phyloP scores from a whole-genome alignment of 202 grass and related monocot species.

The Dendrocalamus latiflorus region DNA sequence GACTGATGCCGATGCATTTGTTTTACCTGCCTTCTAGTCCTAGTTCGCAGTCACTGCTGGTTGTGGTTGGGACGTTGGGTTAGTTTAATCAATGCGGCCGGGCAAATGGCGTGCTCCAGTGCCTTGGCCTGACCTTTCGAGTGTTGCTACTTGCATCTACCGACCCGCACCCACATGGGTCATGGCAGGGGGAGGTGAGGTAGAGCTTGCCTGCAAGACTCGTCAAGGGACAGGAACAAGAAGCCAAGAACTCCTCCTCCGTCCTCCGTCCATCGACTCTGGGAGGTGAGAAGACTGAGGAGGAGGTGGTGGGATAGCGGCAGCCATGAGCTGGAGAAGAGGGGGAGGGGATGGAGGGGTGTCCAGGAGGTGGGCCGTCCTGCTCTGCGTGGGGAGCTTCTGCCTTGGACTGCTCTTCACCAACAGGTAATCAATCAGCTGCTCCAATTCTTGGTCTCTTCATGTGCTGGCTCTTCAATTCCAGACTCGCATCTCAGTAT shows the following conservation, averaged over 20 bases:
- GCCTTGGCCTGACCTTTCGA: neutral
- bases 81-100: neutral
- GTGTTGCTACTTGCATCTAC: neutral
- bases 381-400: constrained; percentile 96
- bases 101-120: constrained; percentile 26
- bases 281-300: neutral
- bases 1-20: neutral
- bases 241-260: neutral
- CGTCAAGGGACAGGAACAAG: neutral
- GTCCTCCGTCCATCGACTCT: neutral
- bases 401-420: constrained; percentile 93
- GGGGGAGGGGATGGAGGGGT: constrained; percentile 49
- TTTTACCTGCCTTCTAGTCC: neutral
- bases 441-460: neutral
- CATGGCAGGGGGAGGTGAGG: constrained; percentile 6
- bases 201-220: neutral
- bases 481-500: neutral
- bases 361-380: constrained; percentile 61
- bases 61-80: neutral
- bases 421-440: constrained; percentile 47
- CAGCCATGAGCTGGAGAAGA: constrained; percentile 73
- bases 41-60: neutral
- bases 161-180: constrained; percentile 28
- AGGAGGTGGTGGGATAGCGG: neutral
- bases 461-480: neutral